Evolutionary conservation across 2,329 filamentous ascomycete genomes (phyloP).

Genomic region (Leptodontidium sp.): DNA sequence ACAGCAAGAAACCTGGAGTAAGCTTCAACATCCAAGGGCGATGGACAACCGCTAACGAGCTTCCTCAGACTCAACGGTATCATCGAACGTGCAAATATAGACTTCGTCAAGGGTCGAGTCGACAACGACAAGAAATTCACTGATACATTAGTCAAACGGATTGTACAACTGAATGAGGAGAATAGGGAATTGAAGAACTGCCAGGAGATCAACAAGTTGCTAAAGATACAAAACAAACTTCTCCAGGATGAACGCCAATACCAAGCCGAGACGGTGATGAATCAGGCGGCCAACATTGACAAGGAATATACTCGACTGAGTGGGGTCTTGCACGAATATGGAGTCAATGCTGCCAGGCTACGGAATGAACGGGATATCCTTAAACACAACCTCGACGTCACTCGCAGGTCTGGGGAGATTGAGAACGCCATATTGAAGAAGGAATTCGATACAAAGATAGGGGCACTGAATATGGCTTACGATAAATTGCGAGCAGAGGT

Average conservation of each 20-base stretch:
- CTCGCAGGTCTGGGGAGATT: neutral
- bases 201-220: conserved; percentile 11
- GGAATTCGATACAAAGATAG: neutral
- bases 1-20: neutral
- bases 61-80: neutral
- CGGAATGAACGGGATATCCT: conserved; percentile 6
- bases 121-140: neutral
- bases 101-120: neutral
- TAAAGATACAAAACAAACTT: neutral
- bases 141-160: neutral
- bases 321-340: conserved; percentile 1
- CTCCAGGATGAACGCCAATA: conserved; percentile 3
- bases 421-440: neutral
- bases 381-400: neutral
- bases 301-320: conserved; percentile 2
- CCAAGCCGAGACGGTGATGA: neutral
- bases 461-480: neutral
- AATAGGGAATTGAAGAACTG: neutral
- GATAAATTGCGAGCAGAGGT: neutral
- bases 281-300: conserved; percentile 2
- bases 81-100: neutral
- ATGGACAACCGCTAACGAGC: neutral
- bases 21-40: too few species aligned
- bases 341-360: conserved; percentile 2
- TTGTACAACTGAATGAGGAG: conserved; percentile 1